These are phyloP conservation scores for Tetragonia tetragonoides DNA, from an alignment of 148 eudicot species.

Conservation along the genomic window DNA sequence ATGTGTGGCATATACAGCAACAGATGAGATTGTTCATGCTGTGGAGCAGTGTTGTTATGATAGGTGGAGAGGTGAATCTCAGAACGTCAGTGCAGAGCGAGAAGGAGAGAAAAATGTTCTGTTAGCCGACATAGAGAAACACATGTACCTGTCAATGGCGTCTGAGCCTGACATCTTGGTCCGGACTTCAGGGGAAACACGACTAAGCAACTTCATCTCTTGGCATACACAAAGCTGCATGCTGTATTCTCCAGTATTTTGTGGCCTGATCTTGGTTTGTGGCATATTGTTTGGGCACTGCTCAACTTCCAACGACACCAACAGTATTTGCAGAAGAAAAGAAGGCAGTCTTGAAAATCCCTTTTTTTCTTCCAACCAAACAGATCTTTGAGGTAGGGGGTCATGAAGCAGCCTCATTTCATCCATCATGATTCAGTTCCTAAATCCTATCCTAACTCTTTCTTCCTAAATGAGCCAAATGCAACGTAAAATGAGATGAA, in stretches of 20 bases:
- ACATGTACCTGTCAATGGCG: constrained; percentile 38
- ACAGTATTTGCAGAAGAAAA: constrained; percentile 33
- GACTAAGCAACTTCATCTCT: constrained; percentile 41
- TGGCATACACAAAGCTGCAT: constrained; percentile 37
- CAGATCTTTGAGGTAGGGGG: no score
- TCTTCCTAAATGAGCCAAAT: no score
- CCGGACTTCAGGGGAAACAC: constrained; percentile 40
- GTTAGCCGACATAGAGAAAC: constrained; percentile 31
- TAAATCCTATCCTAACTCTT: no score
- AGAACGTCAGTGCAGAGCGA: neutral
- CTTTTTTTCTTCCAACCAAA: no score
- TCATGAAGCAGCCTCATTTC: no score
- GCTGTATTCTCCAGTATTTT: constrained; percentile 29
- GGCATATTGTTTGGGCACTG: constrained; percentile 42
- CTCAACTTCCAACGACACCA: constrained; percentile 34
- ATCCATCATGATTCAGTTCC: no score
- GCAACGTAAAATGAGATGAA: no score
- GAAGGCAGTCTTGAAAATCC: neutral
- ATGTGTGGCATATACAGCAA: constrained; percentile 26
- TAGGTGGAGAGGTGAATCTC: neutral
- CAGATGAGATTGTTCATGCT: constrained; percentile 25
- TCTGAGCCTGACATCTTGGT: constrained; percentile 46
- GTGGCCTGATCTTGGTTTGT: constrained; percentile 47
- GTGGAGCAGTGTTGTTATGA: neutral
- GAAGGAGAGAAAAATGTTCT: neutral